phyloP scores from a whole-genome alignment of 148 eudicot genomes.

The Rhododendron ovatum region DNA sequence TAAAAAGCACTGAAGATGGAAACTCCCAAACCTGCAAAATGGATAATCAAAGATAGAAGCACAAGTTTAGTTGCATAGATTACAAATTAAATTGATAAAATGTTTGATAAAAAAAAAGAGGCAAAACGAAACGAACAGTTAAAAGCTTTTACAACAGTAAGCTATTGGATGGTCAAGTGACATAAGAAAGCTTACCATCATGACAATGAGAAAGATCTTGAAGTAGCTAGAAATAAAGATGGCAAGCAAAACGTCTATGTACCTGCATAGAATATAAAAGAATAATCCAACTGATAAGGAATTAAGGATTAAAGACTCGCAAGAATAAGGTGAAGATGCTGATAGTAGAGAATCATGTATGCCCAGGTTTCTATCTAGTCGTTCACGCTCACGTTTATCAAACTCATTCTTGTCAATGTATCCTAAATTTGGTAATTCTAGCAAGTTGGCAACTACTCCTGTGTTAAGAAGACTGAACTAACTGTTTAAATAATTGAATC shows the following conservation, averaged over 20 bases:
- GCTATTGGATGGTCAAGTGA: not conserved
- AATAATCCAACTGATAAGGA: not conserved
- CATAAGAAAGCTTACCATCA: slow-evolving; percentile 34
- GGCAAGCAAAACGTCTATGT: slow-evolving; percentile 47
- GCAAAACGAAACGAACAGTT: not conserved
- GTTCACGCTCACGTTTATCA: not conserved
- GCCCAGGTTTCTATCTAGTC: not conserved
- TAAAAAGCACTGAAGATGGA: slow-evolving; percentile 56
- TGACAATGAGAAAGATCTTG: slow-evolving; percentile 64
- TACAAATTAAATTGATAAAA: not conserved
- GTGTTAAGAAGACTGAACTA: not conserved
- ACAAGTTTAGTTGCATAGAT: not conserved
- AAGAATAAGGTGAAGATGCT: not conserved
- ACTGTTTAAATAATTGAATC: not conserved
- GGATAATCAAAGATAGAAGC: not conserved
- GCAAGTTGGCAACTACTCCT: not conserved
- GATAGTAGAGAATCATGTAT: not conserved
- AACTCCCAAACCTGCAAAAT: slow-evolving; percentile 65
- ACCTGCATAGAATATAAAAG: slow-evolving; percentile 18
- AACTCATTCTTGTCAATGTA: not conserved
- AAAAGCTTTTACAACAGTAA: not conserved
- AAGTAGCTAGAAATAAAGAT: slow-evolving; percentile 69
- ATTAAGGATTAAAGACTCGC: not conserved
- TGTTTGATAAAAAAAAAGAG: not conserved
- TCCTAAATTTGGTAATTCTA: not conserved